phyloP scores from a whole-genome alignment of 2,329 filamentous ascomycete genomes.

The Hymenoscyphus infarciens region DNA sequence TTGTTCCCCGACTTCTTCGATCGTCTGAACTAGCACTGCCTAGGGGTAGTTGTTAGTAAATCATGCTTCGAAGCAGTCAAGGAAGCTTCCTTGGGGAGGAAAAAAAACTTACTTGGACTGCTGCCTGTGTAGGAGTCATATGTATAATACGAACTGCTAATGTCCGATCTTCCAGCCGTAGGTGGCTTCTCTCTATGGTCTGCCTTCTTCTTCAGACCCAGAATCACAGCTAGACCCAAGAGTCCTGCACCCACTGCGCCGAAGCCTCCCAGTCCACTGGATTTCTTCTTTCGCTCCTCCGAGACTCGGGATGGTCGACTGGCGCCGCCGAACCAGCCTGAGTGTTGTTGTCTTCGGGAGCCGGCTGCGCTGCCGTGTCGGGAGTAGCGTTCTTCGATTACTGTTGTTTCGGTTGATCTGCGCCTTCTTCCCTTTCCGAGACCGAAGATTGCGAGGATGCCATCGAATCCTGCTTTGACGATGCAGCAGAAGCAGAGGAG shows the following conservation, averaged over 20 bases:
- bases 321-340: constrained; percentile 52
- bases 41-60: constrained; percentile 22
- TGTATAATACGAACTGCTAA: constrained; percentile 33
- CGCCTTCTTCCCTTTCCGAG: constrained; percentile 49
- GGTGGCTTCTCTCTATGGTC: constrained; percentile 24
- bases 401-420: constrained; percentile 51
- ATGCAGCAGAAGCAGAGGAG: constrained; percentile 75
- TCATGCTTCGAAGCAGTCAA: constrained; percentile 1
- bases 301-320: constrained; percentile 45
- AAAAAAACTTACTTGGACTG: constrained; percentile 32
- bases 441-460: constrained; percentile 57
- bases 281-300: constrained; percentile 48
- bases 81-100: not conserved
- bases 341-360: constrained; percentile 35
- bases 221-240: constrained; percentile 29
- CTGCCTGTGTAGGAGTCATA: constrained; percentile 34
- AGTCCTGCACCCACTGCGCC: constrained; percentile 41
- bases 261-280: constrained; percentile 49
- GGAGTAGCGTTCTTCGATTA: constrained; percentile 60
- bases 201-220: constrained; percentile 33
- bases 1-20: constrained; percentile 28
- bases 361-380: constrained; percentile 42
- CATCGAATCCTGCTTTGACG: constrained; percentile 58
- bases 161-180: constrained; percentile 20
- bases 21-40: constrained; percentile 34